Percentiles rank a stretch among this genome's conserved stretches.
These are phyloP conservation scores for Xerocomus nothofagi DNA, from an alignment of 1,284 basidiomycete species.

Conservation along the genomic window DNA sequence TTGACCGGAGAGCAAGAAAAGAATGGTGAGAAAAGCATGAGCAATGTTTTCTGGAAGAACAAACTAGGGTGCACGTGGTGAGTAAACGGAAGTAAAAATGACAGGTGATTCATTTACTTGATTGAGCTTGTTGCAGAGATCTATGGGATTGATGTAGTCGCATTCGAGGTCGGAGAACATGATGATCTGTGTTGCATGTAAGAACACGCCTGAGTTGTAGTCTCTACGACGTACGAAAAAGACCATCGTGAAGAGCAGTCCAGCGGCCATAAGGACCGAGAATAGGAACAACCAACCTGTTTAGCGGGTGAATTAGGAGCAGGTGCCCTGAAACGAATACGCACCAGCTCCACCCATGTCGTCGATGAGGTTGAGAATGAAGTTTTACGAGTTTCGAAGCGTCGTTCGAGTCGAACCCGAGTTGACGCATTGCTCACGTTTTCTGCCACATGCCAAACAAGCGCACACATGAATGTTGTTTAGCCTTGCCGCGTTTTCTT, in stretches of 20 bases:
- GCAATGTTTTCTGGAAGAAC: slow-evolving; percentile 96
- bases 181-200: slow-evolving; percentile 73
- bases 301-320: background rate
- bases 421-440: slow-evolving; percentile 13
- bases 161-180: slow-evolving; percentile 99
- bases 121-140: slow-evolving; percentile 99
- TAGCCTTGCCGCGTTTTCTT: slow-evolving; percentile 3
- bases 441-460: slow-evolving; percentile 34
- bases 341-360: slow-evolving; percentile 32
- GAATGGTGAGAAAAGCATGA: slow-evolving; percentile 85
- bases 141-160: slow-evolving; percentile 99
- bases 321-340: slow-evolving; percentile 8
- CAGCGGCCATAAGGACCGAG: slow-evolving; percentile 90
- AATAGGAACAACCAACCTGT: slow-evolving; percentile 94
- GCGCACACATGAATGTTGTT: slow-evolving; percentile 19
- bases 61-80: slow-evolving; percentile 59
- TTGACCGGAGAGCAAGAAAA: slow-evolving; percentile 94
- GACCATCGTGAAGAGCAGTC: slow-evolving; percentile 94
- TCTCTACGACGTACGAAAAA: slow-evolving; percentile 79
- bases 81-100: background rate
- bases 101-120: slow-evolving; percentile 56
- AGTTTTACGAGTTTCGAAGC: background rate
- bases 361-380: background rate
- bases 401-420: slow-evolving; percentile 3
- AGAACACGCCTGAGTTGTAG: background rate